phyloP scores from a whole-genome alignment of 768 basidiomycete genomes.

The Tephrocybe sp. region DNA sequence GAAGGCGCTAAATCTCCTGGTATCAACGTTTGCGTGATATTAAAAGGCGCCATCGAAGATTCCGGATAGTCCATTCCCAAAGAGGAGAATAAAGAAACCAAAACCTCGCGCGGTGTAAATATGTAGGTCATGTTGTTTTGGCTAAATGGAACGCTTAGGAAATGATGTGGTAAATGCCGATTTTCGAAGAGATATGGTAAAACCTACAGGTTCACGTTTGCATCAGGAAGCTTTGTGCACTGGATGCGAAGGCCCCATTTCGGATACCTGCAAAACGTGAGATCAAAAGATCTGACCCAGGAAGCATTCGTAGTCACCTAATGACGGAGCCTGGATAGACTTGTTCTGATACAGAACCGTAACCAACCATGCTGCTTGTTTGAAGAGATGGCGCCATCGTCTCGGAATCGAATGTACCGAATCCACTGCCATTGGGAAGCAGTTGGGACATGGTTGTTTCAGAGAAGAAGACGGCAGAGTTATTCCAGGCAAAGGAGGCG shows the following conservation, averaged over 20 bases:
- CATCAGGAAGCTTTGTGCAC: constrained; percentile 30
- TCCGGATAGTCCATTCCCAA: constrained; percentile 29
- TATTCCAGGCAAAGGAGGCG: constrained; percentile 28
- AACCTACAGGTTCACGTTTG: constrained; percentile 28
- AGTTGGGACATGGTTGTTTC: constrained; percentile 33
- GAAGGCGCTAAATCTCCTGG: constrained; percentile 23
- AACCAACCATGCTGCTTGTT: not conserved
- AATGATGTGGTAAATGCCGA: not conserved
- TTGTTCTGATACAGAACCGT: constrained; percentile 2
- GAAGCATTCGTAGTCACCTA: constrained; percentile 16
- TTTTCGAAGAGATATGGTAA: not conserved
- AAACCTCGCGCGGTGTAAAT: constrained; percentile 30
- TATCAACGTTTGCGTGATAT: constrained; percentile 17
- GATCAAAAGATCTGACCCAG: not conserved
- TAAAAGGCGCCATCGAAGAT: constrained; percentile 16
- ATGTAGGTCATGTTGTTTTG: constrained; percentile 28
- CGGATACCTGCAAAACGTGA: constrained; percentile 25
- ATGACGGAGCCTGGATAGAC: constrained; percentile 27
- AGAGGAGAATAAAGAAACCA: constrained; percentile 28
- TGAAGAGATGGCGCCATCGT: constrained; percentile 19
- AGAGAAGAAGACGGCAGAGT: constrained; percentile 35
- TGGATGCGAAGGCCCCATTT: constrained; percentile 38
- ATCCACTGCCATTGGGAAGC: constrained; percentile 30
- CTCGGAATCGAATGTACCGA: constrained; percentile 31
- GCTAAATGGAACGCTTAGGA: constrained; percentile 20